Percentiles rank a stretch among this genome's conserved stretches.
Conservation (phyloP, 1,139 yeast genomes). For the Zygosaccharomyces sapae region DNA sequence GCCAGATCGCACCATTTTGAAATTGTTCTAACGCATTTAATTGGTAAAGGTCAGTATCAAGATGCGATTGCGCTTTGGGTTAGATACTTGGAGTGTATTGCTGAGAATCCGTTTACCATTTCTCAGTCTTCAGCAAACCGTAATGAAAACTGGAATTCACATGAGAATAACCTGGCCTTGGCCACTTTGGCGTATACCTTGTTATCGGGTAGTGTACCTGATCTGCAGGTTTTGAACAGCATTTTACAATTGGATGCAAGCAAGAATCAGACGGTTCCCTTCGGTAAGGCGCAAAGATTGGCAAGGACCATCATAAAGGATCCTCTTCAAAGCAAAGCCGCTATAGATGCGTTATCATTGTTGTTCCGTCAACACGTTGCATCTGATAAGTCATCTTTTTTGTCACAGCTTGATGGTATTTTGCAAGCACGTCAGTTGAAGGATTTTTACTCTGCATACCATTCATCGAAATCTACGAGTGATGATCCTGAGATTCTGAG, state of each 20-base stretch:
- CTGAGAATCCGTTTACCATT: constrained; percentile 22
- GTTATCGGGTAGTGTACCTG: constrained; percentile 23
- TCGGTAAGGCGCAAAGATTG: constrained; percentile 14
- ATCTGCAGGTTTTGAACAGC: constrained; percentile 21
- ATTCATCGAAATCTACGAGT: constrained; percentile 1
- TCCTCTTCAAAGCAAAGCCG: not conserved
- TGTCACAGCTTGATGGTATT: constrained; percentile 13
- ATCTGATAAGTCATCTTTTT: constrained; percentile 15
- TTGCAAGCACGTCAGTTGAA: constrained; percentile 16
- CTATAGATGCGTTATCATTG: constrained; percentile 6
- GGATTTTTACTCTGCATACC: constrained; percentile 15
- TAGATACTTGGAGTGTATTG: constrained; percentile 26
- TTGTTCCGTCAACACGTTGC: constrained; percentile 16
- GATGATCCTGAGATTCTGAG: constrained; percentile 19
- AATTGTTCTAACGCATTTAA: constrained; percentile 23
- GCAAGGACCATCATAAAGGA: constrained; percentile 5
- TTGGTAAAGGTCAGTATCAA: constrained; percentile 19
- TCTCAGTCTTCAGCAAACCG: constrained; percentile 12
- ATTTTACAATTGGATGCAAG: constrained; percentile 22
- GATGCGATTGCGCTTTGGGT: constrained; percentile 35
- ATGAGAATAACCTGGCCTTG: constrained; percentile 19
- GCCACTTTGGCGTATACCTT: constrained; percentile 28
- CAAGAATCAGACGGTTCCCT: constrained; percentile 14
- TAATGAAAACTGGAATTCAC: constrained; percentile 17
- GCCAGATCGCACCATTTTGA: constrained; percentile 31